Percentiles rank a stretch among this genome's conserved stretches.
Evolutionary conservation across 768 basidiomycete genomes (phyloP).

Genomic region (Tubosaeta sp.): DNA sequence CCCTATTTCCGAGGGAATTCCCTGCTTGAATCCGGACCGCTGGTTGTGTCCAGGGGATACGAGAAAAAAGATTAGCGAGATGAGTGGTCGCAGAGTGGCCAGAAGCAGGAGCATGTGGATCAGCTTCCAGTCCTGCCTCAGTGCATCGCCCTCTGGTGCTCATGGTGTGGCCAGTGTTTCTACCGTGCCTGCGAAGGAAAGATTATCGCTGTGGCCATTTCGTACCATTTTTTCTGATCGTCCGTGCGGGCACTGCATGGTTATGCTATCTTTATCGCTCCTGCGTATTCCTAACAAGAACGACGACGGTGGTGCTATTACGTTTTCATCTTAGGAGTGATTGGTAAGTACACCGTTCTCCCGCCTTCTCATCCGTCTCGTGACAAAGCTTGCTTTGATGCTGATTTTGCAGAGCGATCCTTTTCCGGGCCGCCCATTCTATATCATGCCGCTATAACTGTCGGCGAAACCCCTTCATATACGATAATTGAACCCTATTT

Average conservation of each 20-base stretch:
- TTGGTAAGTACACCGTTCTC: slow-evolving; percentile 12
- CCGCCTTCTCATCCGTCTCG: slow-evolving; percentile 6
- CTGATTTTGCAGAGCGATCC: not conserved
- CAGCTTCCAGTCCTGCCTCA: slow-evolving; percentile 24
- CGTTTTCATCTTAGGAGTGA: slow-evolving; percentile 17
- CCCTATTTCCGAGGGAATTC: slow-evolving; percentile 23
- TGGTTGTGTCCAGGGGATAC: slow-evolving; percentile 13
- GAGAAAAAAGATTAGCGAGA: slow-evolving; percentile 19
- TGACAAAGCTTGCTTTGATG: slow-evolving; percentile 17
- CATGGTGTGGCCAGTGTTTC: slow-evolving; percentile 8
- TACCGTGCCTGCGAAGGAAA: slow-evolving; percentile 12
- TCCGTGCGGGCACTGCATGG: slow-evolving; percentile 18
- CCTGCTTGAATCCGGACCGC: not conserved
- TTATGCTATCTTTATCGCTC: slow-evolving; percentile 20
- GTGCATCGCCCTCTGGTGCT: slow-evolving; percentile 20
- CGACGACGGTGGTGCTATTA: slow-evolving; percentile 13
- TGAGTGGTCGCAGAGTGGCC: slow-evolving; percentile 27
- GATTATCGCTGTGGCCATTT: slow-evolving; percentile 16
- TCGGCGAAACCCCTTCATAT: slow-evolving; percentile 20
- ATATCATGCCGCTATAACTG: slow-evolving; percentile 4
- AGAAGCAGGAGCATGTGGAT: slow-evolving; percentile 24
- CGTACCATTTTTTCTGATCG: slow-evolving; percentile 5
- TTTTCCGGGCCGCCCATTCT: slow-evolving; percentile 2
- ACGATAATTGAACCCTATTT: slow-evolving; percentile 25
- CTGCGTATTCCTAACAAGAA: slow-evolving; percentile 15